Conservation (phyloP, 2,329 filamentous ascomycete species). For the Curvularia verruculosa region DNA sequence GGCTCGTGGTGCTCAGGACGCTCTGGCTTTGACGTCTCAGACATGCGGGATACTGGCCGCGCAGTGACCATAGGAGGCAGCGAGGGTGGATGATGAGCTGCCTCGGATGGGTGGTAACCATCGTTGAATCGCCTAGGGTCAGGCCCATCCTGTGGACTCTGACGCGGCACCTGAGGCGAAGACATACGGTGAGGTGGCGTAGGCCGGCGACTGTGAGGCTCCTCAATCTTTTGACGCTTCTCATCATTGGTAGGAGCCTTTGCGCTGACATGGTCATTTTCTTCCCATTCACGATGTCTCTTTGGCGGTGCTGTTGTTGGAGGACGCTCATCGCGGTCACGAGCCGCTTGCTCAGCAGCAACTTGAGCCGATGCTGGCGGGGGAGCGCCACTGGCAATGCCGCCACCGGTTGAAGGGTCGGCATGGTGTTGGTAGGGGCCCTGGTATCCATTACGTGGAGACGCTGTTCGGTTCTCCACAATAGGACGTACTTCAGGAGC, state of each 20-base stretch:
- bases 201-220: slow-evolving; percentile 75
- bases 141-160: slow-evolving; percentile 72
- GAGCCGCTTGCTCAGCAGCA: slow-evolving; percentile 71
- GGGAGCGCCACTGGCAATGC: slow-evolving; percentile 72
- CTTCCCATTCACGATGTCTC: slow-evolving; percentile 90
- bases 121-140: slow-evolving; percentile 70
- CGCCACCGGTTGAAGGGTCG: slow-evolving; percentile 62
- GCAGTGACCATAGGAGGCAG: slow-evolving; percentile 58
- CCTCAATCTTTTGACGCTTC: slow-evolving; percentile 82
- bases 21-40: slow-evolving; percentile 49
- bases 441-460: slow-evolving; percentile 86
- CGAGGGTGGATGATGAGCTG: slow-evolving; percentile 80
- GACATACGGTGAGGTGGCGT: slow-evolving; percentile 56
- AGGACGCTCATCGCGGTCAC: slow-evolving; percentile 73
- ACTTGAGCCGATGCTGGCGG: slow-evolving; percentile 68
- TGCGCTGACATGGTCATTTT: slow-evolving; percentile 72
- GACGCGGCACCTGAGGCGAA: slow-evolving; percentile 69
- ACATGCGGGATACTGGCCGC: slow-evolving; percentile 61
- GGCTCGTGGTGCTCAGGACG: slow-evolving; percentile 69
- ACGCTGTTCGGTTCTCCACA: slow-evolving; percentile 84
- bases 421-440: slow-evolving; percentile 79
- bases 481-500: slow-evolving; percentile 83
- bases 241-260: slow-evolving; percentile 85
- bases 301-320: slow-evolving; percentile 78
- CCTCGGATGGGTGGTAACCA: slow-evolving; percentile 89